These are phyloP conservation scores for Tuber aestivum DNA, from an alignment of 495 filamentous ascomycete genomes.

Conservation along the genomic window DNA sequence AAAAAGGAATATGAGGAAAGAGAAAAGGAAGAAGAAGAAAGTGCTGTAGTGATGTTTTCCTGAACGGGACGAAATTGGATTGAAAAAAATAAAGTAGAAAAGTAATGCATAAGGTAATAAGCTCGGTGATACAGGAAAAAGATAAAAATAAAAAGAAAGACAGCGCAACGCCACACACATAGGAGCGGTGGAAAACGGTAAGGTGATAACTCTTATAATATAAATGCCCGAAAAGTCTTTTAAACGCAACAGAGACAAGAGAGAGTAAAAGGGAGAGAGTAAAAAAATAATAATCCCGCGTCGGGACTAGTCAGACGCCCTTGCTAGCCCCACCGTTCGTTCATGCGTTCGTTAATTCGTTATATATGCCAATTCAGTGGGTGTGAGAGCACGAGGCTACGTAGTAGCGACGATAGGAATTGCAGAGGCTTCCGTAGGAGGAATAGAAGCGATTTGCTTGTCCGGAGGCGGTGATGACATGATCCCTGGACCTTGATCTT, in stretches of 20 bases:
- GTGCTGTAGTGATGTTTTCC: background rate
- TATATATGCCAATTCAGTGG: background rate
- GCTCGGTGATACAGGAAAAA: constrained; percentile 6
- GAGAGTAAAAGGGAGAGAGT: background rate
- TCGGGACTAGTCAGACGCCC: background rate
- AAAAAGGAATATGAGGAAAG: background rate
- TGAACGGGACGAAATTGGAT: background rate
- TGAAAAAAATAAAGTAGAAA: constrained; percentile 11
- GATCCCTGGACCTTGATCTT: constrained; percentile 12
- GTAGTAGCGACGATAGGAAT: constrained; percentile 13
- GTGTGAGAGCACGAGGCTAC: constrained; percentile 13
- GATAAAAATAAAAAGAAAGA: too few relatives aligned
- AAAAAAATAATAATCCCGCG: background rate
- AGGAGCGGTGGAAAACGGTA: background rate
- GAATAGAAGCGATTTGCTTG: constrained; percentile 3
- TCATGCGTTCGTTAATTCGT: background rate
- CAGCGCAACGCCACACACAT: background rate
- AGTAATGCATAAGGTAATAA: constrained; percentile 14
- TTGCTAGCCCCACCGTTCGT: background rate
- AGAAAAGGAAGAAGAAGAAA: background rate
- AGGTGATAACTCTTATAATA: background rate
- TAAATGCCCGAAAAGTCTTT: background rate
- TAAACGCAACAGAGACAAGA: background rate
- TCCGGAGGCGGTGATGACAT: constrained; percentile 5
- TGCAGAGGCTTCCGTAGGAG: constrained; percentile 5